These are phyloP conservation scores for Xylariaceae sp. DNA, from an alignment of 2,329 filamentous ascomycete genomes.

Conservation along the genomic window DNA sequence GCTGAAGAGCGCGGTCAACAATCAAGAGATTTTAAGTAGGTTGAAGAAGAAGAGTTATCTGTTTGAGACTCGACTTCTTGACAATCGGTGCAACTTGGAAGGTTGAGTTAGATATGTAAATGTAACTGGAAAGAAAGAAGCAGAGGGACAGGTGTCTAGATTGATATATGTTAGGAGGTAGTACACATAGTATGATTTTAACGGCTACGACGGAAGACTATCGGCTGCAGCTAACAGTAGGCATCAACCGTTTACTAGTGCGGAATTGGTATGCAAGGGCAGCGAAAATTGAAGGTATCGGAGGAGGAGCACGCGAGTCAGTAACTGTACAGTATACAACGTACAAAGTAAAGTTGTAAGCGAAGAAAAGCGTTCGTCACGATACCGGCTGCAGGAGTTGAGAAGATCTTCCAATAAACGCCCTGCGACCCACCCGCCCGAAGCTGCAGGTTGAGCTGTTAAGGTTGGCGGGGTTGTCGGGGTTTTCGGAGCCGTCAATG, in stretches of 20 bases:
- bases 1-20: slow-evolving; percentile 57
- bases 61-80: not conserved
- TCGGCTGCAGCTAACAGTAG: not conserved
- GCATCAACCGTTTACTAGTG: not conserved
- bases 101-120: not conserved
- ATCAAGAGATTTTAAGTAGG: slow-evolving; percentile 12
- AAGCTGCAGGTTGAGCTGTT: not conserved
- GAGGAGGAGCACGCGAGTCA: not conserved
- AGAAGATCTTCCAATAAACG: not conserved
- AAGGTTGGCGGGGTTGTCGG: slow-evolving; percentile 13
- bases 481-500: slow-evolving; percentile 2
- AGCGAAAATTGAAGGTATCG: not conserved
- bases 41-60: not conserved
- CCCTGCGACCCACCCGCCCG: not conserved
- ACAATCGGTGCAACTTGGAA: not conserved
- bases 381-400: not conserved
- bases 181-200: not conserved
- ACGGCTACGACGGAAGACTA: not conserved
- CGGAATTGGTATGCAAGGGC: not conserved
- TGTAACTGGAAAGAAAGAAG: not conserved
- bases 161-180: too few species aligned
- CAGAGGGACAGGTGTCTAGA: not conserved
- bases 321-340: too few species aligned
- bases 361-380: not conserved
- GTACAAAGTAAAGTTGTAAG: too few species aligned